A percentile compares a stretch with the other conserved stretches of the same genome.
Conservation (phyloP, 1,284 basidiomycete species). For the Trametes sp. region DNA sequence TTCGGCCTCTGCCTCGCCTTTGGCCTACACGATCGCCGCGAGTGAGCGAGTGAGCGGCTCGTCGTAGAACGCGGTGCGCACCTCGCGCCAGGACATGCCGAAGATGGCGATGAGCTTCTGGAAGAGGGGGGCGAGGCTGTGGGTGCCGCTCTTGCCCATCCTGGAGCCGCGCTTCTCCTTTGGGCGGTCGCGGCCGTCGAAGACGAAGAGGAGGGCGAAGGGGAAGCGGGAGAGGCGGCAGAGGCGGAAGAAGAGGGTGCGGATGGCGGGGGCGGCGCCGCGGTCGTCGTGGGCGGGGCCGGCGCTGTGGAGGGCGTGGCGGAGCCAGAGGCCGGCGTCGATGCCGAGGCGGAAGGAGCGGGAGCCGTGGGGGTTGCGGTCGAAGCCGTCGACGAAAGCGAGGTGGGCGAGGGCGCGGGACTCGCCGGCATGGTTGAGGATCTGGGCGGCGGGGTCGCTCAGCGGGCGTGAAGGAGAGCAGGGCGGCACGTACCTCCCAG, state of each 20-base stretch:
- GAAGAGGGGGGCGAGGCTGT: constrained; percentile 51
- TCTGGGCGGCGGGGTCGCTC: constrained; percentile 32
- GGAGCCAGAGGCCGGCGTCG: constrained; percentile 56
- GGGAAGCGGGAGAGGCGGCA: constrained; percentile 58
- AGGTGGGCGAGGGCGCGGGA: constrained; percentile 48
- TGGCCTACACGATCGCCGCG: constrained; percentile 47
- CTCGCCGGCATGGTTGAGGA: constrained; percentile 47
- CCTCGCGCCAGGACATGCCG: constrained; percentile 67
- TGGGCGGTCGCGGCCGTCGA: constrained; percentile 72
- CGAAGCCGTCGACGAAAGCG: constrained; percentile 52
- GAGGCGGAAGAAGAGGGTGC: constrained; percentile 51
- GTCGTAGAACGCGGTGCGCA: constrained; percentile 38
- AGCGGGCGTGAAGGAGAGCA: background rate
- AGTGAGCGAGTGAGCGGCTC: background rate
- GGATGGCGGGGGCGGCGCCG: constrained; percentile 51
- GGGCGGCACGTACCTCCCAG: constrained; percentile 40
- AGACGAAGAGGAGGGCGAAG: constrained; percentile 71
- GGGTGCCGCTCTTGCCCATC: constrained; percentile 53
- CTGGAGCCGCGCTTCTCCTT: constrained; percentile 63
- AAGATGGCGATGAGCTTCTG: constrained; percentile 58
- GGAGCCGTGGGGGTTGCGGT: constrained; percentile 46
- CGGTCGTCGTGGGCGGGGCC: constrained; percentile 32
- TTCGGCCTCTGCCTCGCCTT: constrained; percentile 76
- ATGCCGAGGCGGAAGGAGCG: constrained; percentile 55
- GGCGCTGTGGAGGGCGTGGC: constrained; percentile 43